Evolutionary conservation across 768 basidiomycete species (phyloP).

Genomic region (Boletus insuetus): DNA sequence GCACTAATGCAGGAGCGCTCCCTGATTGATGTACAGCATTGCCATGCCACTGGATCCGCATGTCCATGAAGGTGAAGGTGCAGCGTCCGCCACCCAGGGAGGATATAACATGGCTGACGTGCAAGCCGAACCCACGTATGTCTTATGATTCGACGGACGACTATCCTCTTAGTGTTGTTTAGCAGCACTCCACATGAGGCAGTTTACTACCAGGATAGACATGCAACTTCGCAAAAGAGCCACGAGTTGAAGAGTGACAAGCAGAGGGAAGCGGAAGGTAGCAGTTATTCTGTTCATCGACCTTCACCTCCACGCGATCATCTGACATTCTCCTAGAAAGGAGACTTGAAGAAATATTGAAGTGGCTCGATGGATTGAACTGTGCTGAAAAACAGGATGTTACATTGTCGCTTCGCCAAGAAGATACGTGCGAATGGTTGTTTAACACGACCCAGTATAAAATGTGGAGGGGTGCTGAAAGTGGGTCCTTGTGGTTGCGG

Average conservation of each 20-base stretch:
- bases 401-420: neutral
- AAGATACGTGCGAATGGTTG: constrained; percentile 3
- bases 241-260: neutral
- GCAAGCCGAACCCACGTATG: too few species aligned
- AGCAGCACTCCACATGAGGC: too few species aligned
- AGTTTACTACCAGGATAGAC: too few species aligned
- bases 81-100: too few species aligned
- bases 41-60: too few species aligned
- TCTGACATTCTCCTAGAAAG: neutral
- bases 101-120: too few species aligned
- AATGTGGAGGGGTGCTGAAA: neutral
- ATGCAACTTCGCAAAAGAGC: neutral
- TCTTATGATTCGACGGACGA: too few species aligned
- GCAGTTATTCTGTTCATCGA: neutral
- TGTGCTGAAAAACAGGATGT: constrained; percentile 5
- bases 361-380: constrained; percentile 1
- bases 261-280: neutral
- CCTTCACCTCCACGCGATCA: neutral
- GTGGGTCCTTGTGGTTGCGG: constrained; percentile 2
- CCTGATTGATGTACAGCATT: too few species aligned
- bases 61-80: too few species aligned
- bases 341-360: neutral
- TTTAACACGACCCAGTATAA: constrained; percentile 3
- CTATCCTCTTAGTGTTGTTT: neutral
- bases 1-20: too few species aligned